Evolutionary conservation across 257 asterid species (phyloP), one percentile per base, ranked within the genome.

Genomic region (Leptodermis oblonga): DNA sequence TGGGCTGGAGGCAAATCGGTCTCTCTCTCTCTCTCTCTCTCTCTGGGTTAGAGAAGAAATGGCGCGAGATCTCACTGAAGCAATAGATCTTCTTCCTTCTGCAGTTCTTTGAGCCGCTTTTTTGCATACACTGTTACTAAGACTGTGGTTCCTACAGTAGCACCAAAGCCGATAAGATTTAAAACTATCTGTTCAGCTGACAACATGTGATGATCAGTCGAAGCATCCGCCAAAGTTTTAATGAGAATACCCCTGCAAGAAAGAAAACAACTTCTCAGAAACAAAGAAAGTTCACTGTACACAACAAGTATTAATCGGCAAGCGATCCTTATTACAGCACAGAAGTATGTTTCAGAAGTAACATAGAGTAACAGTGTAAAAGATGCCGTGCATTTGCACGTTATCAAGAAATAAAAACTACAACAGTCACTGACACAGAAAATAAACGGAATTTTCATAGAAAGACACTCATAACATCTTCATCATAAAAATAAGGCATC

Each of bases 201-300:
- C 41, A 89, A 67, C 36, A 83, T 51, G 23, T 67, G 81, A 49
- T 66, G 78, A 64, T 86, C 91, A 28, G 77, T 77, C 10, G 97
- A 89, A 63, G 93, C 97, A 75, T 89, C 83, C 3, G 96, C 97
- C 55, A 91, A 76, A 2, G 97, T 82, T 78, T 83, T 83, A 62
- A 91, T 86, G 67, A 91, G 76, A 59, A 88, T 83, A 65, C 97
- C 97, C 72, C 97, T 91, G 67, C 84, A 79, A 63, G 33, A 72
- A 64, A 51, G 52, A 43, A 69, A 28, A 63, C 33, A 18, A 1
- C 56, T 52, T 28, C 51, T 69, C 31, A 74, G 62, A 72, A 72
- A 62, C 20, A 22, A 64, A 62, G 45, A 45, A 70, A 51, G 36
- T 37, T 56, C 22, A 20, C 30, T 9, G n/a, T n/a, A 22, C n/a